Evolutionary conservation across 257 asterid genomes (phyloP).

Genomic region (Gentiana macrophylla): DNA sequence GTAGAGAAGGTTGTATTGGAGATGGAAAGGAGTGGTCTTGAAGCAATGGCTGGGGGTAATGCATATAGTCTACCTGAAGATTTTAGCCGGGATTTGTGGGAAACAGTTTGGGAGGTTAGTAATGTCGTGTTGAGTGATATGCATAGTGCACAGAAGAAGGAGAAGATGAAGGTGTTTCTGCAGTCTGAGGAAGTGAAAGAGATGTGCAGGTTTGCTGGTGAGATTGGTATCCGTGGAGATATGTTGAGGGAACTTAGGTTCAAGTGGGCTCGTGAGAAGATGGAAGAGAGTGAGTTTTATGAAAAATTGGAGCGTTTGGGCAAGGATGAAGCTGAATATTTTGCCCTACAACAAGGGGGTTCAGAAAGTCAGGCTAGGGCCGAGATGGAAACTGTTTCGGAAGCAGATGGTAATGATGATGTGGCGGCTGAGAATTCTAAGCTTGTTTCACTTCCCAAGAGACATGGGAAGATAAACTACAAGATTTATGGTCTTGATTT

Average conservation of each 20-base stretch:
- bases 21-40: constrained; percentile 59
- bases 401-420: constrained; percentile 4
- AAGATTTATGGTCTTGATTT: constrained; percentile 89
- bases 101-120: constrained; percentile 77
- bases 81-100: constrained; percentile 81
- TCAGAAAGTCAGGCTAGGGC: constrained; percentile 4
- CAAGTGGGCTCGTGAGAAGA: constrained; percentile 89
- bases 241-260: constrained; percentile 87
- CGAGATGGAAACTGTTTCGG: constrained; percentile 12
- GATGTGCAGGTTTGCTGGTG: constrained; percentile 83
- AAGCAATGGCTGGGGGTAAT: constrained; percentile 23
- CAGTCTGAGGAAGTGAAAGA: constrained; percentile 88
- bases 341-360: constrained; percentile 9
- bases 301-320: constrained; percentile 35
- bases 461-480: constrained; percentile 82
- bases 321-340: constrained; percentile 19
- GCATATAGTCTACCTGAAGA: constrained; percentile 32
- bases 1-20: constrained; percentile 53
- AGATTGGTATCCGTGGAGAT: constrained; percentile 86
- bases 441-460: constrained; percentile 55
- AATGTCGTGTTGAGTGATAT: constrained; percentile 62
- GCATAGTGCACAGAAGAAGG: constrained; percentile 78
- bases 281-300: constrained; percentile 78
- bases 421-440: constrained; percentile 22
- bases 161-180: constrained; percentile 73